Evolutionary conservation across 1,284 basidiomycete genomes (phyloP).

Genomic region (Apiotrichum porosum): DNA sequence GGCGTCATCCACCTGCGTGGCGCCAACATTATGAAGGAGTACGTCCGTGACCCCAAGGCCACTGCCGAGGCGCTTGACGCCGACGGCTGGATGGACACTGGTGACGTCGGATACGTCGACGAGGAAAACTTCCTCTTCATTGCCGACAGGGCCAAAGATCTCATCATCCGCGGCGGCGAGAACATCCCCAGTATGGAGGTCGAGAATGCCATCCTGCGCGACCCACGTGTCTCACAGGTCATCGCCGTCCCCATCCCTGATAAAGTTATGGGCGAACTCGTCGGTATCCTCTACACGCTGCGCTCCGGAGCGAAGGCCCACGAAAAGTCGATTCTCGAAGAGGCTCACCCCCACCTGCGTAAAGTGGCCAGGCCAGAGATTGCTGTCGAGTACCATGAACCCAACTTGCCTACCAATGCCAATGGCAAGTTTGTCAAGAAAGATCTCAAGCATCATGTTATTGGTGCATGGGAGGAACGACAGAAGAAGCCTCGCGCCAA

Average conservation of each 20-base stretch:
- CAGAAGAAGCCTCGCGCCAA: too few relatives aligned
- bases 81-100: slow-evolving; percentile 44
- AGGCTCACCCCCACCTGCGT: too few relatives aligned
- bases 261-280: slow-evolving; percentile 31
- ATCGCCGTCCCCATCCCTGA: slow-evolving; percentile 33
- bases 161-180: slow-evolving; percentile 45
- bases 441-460: slow-evolving; percentile 18
- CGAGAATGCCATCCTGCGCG: slow-evolving; percentile 35
- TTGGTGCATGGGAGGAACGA: not conserved
- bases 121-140: slow-evolving; percentile 37
- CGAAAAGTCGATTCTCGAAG: too few relatives aligned
- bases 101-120: slow-evolving; percentile 37
- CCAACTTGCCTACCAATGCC: slow-evolving; percentile 15
- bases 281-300: slow-evolving; percentile 27
- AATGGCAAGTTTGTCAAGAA: slow-evolving; percentile 37
- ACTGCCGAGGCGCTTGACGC: slow-evolving; percentile 14
- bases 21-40: slow-evolving; percentile 38
- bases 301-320: slow-evolving; percentile 4
- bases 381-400: not conserved
- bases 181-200: slow-evolving; percentile 38
- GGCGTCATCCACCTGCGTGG: slow-evolving; percentile 33
- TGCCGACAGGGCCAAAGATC: slow-evolving; percentile 33
- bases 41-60: slow-evolving; percentile 23
- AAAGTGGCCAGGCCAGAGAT: too few relatives aligned
- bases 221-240: slow-evolving; percentile 27